Evolutionary conservation across 1,284 basidiomycete species (phyloP), one percentile per base, ranked within the genome.

Genomic region (Tilletia caries): DNA sequence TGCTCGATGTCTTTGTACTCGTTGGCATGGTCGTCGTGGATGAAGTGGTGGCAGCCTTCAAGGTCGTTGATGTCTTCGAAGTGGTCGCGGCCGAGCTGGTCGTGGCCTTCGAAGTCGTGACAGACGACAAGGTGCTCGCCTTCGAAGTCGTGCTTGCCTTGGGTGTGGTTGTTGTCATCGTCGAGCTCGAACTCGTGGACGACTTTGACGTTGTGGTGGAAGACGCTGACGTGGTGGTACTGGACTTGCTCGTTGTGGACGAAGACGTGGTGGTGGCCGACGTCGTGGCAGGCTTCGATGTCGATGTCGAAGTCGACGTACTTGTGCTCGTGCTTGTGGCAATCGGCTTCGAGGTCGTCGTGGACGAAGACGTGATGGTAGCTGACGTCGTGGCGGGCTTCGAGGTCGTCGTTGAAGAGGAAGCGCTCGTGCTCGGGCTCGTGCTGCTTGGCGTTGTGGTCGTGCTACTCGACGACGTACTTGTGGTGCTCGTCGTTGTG

Each of bases 31-130:
- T 8, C 25, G 48, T 50, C 10, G 10, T 50, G 1, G 48, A n/a
- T 6, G 13, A 13, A 3, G 46, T 50, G 25, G 12, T 27, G 15
- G 23, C 13, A 13, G 25, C 27, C 23, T 15, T 27, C 12, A 13
- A 27, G 52, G 52, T 54, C 25, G 52, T 27, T 15, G 23, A 15
- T 13, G 25, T 54, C 37, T 41, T 41, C 8, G 37, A 41, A 41
- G 37, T 10, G 15, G 37, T 41, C 37, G 37, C 15, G n/a, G n/a
- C n/a, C n/a, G n/a, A n/a, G 37, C 37, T 41, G 37, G 37, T 41
- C 10, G 10, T 41, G 37, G 10, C 15, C 37, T 41, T 15, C 79
- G 27, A 68, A 54, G n/a, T 34, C 37, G 20, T 68, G n/a, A n/a
- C n/a, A n/a, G n/a, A n/a, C n/a, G n/a, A n/a, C n/a, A n/a, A n/a